A percentile compares a stretch with the other conserved stretches of the same genome.
Evolutionary conservation across 2,329 filamentous ascomycete genomes (phyloP).

Genomic region (Beauveria medogensis): DNA sequence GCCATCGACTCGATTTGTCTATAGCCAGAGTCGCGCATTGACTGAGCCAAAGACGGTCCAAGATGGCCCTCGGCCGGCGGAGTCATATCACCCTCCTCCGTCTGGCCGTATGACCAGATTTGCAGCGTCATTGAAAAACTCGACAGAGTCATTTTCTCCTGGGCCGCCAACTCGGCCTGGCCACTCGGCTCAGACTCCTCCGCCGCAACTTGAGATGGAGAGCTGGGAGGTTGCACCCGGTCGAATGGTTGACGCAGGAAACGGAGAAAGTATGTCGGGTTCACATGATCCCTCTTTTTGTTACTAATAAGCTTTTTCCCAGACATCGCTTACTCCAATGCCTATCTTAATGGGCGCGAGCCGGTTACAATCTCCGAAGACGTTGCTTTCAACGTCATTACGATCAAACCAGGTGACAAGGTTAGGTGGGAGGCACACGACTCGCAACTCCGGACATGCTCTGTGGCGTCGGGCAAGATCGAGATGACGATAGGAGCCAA

Average conservation of each 20-base stretch:
- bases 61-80: not conserved
- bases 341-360: constrained; percentile 30
- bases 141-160: not conserved
- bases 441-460: constrained; percentile 30
- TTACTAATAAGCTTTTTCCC: not conserved
- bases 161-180: not conserved
- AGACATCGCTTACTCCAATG: constrained; percentile 38
- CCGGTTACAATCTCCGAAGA: constrained; percentile 29
- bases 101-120: not conserved
- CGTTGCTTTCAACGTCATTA: constrained; percentile 32
- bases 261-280: constrained; percentile 27
- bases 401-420: constrained; percentile 30
- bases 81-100: not conserved
- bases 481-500: constrained; percentile 28
- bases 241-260: constrained; percentile 23
- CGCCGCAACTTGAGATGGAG: constrained; percentile 28
- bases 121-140: not conserved
- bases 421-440: constrained; percentile 23
- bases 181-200: not conserved
- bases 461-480: constrained; percentile 33
- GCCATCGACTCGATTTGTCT: not conserved
- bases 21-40: not conserved
- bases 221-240: constrained; percentile 39
- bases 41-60: not conserved
- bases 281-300: not conserved